Evolutionary conservation across 148 eudicot species (phyloP), one percentile per base, ranked within the genome.

Genomic region (Agrostemma githago): DNA sequence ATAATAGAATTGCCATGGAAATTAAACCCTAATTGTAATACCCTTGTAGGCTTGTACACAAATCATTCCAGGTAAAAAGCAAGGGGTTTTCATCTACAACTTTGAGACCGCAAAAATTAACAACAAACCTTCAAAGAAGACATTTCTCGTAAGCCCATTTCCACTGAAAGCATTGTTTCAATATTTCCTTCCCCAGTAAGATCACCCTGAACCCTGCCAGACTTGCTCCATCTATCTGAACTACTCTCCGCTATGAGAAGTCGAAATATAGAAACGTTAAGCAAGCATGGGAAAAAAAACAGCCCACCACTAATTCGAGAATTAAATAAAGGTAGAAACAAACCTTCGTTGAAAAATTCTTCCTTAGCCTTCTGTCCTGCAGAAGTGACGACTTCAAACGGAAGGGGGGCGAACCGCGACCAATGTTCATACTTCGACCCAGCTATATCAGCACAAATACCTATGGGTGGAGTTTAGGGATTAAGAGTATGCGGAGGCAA

Each of bases 331-430:
- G 54, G 62, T 19, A 82, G 42, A 44, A 75, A 85, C 82, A 85
- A 76, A 69, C 84, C 83, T 89, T 85, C 88, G 73, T 84, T 71
- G 77, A 86, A 79, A 68, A 82, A 83, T 42, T 90, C 94, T 73
- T 95, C 99, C 84, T 85, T 92, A 21, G 97, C 96, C 80, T 92
- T 96, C 78, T 96, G 99, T 74, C 97, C 99, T 39, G 99, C 99
- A 74, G 99, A 96, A 74, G 91, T 77, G 59, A 96, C 96, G 77
- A 96, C 83, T 89, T 96, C 99, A 79, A 92, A 88, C 60, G 99
- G 97, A 65, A 96, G 96, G 83, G 99, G 99, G 20, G 99, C 99
- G 48, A 86, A 85, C 61, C 96, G 86, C 71, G 99, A 96, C 99
- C 99, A 96, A 67, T 86, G 88, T 65, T 90, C 99, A 79, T 88